phyloP scores from a whole-genome alignment of 2,329 filamentous ascomycete genomes.

The Sphaerulina vaccinii region DNA sequence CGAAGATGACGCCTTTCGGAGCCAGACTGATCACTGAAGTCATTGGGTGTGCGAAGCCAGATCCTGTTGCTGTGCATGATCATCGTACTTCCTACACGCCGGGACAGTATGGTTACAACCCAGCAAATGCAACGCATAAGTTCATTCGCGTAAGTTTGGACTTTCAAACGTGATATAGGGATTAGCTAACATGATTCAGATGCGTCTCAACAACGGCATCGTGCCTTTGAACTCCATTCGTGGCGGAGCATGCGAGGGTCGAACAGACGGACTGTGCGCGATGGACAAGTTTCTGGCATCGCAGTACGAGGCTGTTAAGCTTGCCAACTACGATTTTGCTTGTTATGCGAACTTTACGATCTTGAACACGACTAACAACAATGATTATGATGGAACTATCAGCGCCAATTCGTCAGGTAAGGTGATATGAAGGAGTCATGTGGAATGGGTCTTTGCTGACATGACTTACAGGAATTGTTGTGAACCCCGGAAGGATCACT shows the following conservation, averaged over 20 bases:
- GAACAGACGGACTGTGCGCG: slow-evolving; percentile 49
- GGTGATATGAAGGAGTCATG: too few species aligned
- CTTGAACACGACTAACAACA: slow-evolving; percentile 37
- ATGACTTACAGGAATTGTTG: slow-evolving; percentile 12
- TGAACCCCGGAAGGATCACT: slow-evolving; percentile 26
- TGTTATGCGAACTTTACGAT: slow-evolving; percentile 53
- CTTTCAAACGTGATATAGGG: too few species aligned
- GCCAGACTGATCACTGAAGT: slow-evolving; percentile 57
- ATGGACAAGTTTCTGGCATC: slow-evolving; percentile 45
- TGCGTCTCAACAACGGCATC: slow-evolving; percentile 53
- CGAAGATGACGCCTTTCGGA: slow-evolving; percentile 55
- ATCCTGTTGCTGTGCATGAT: slow-evolving; percentile 43
- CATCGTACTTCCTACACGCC: slow-evolving; percentile 46
- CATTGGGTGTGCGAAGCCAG: slow-evolving; percentile 48
- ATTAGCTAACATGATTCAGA: too few species aligned
- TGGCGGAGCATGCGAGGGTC: slow-evolving; percentile 45
- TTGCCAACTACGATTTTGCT: slow-evolving; percentile 50
- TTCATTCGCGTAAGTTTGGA: slow-evolving; percentile 41
- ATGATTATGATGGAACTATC: slow-evolving; percentile 45
- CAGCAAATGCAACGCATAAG: slow-evolving; percentile 44
- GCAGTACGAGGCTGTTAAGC: slow-evolving; percentile 40
- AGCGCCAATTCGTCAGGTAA: slow-evolving; percentile 21
- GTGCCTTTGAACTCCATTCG: slow-evolving; percentile 50
- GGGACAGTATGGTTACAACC: slow-evolving; percentile 48
- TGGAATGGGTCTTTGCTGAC: too few species aligned